A percentile compares a stretch with the other conserved stretches of the same genome.
Conservation (phyloP, 2,329 filamentous ascomycete genomes). For the Stachybotrys chartarum region DNA sequence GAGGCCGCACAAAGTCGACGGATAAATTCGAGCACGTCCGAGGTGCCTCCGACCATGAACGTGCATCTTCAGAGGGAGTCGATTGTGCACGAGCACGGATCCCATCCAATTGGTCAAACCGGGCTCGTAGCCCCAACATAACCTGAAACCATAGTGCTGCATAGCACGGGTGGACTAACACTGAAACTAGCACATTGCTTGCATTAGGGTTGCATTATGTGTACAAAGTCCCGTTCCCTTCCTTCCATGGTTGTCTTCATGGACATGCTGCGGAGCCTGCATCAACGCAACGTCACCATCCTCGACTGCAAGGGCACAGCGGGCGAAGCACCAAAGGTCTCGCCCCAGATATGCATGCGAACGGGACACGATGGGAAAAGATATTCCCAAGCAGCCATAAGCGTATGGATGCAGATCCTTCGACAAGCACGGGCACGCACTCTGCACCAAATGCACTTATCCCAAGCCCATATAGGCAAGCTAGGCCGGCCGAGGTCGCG, state of each 20-base stretch:
- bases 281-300: not conserved
- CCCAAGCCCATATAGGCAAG: not conserved
- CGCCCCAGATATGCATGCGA: not conserved
- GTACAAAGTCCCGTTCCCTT: not conserved
- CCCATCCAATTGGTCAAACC: conserved; percentile 19
- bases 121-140: conserved; percentile 4
- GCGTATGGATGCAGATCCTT: not conserved
- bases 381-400: not conserved
- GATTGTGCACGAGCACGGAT: conserved; percentile 7
- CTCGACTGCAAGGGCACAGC: not conserved
- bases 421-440: not conserved
- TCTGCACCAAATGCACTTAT: not conserved
- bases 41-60: not conserved
- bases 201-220: conserved; percentile 17
- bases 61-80: not conserved
- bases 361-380: not conserved
- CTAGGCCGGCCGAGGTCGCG: not conserved
- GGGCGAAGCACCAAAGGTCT: not conserved
- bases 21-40: not conserved
- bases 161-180: conserved; percentile 14
- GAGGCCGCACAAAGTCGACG: not conserved
- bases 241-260: too few relatives aligned
- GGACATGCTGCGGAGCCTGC: not conserved
- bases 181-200: not conserved
- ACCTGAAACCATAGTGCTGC: conserved; percentile 29